Evolutionary conservation across 768 basidiomycete genomes (phyloP).

Genomic region (Nidula microcarpa): DNA sequence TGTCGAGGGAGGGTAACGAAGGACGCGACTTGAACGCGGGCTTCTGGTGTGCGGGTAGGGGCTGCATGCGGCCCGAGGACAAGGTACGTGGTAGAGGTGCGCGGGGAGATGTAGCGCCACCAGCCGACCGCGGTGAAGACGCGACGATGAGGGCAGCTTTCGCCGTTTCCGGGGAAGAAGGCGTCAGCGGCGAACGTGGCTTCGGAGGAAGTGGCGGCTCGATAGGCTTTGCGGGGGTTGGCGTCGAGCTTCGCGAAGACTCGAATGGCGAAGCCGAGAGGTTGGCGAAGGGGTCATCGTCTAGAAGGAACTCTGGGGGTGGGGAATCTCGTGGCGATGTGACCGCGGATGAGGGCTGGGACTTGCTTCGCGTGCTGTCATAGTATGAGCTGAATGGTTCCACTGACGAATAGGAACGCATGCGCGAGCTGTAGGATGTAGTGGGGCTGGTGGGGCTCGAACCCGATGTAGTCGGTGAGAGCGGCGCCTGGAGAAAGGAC

Average conservation of each 20-base stretch:
- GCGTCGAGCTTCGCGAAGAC: slow-evolving; percentile 5
- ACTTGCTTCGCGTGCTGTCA: slow-evolving; percentile 2
- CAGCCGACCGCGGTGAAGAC: slow-evolving; percentile 1
- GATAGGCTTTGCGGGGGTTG: slow-evolving; percentile 9
- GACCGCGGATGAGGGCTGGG: slow-evolving; percentile 6
- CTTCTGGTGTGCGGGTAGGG: slow-evolving; percentile 38
- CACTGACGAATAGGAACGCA: slow-evolving; percentile 18
- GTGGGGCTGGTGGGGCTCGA: slow-evolving; percentile 9
- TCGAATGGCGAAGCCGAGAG: slow-evolving; percentile 28
- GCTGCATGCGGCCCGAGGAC: slow-evolving; percentile 11
- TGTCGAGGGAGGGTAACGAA: slow-evolving; percentile 47
- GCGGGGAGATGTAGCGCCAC: slow-evolving; percentile 2
- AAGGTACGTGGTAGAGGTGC: slow-evolving; percentile 4
- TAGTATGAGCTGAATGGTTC: slow-evolving; percentile 3
- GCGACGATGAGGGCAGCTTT: slow-evolving; percentile 1
- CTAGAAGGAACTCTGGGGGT: slow-evolving; percentile 48
- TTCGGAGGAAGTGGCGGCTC: slow-evolving; percentile 12
- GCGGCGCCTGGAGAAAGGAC: slow-evolving; percentile 34
- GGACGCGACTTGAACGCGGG: slow-evolving; percentile 48
- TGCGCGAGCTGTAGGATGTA: slow-evolving; percentile 10
- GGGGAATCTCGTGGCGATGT: slow-evolving; percentile 25
- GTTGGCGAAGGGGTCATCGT: slow-evolving; percentile 76
- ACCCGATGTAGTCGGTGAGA: slow-evolving; percentile 17
- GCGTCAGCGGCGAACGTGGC: slow-evolving; percentile 24
- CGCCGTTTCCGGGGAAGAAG: slow-evolving; percentile 7